These are phyloP conservation scores for Tricholoma furcatifolium DNA, from an alignment of 768 basidiomycete genomes.

Conservation along the genomic window DNA sequence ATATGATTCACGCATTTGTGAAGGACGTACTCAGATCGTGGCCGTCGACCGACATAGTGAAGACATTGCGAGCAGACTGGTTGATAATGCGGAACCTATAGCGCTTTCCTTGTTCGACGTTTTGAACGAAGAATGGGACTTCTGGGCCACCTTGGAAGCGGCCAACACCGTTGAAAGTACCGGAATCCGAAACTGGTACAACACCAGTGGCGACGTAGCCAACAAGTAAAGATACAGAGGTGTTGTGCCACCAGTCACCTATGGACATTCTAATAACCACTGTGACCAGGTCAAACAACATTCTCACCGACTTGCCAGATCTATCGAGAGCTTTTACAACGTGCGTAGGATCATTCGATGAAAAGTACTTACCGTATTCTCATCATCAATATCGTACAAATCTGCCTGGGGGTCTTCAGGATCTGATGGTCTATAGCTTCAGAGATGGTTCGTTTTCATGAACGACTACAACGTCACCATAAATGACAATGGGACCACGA, in stretches of 20 bases:
- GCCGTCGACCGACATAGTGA: conserved; percentile 38
- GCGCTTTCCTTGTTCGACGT: conserved; percentile 29
- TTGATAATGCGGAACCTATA: conserved; percentile 57
- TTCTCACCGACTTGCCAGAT: conserved; percentile 22
- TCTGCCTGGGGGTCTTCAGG: conserved; percentile 11
- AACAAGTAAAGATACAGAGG: conserved; percentile 28
- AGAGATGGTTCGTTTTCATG: background rate
- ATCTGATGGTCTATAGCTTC: background rate
- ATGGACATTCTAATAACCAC: too few species aligned
- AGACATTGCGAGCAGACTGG: conserved; percentile 44
- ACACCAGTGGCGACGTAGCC: conserved; percentile 22
- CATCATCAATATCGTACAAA: conserved; percentile 21
- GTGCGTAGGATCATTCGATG: background rate
- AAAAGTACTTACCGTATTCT: conserved; percentile 8
- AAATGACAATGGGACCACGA: conserved; percentile 26
- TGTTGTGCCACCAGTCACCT: conserved; percentile 44
- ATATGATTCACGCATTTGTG: background rate
- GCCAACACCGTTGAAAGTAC: conserved; percentile 46
- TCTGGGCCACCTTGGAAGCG: conserved; percentile 40
- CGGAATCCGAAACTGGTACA: conserved; percentile 33
- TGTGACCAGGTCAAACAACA: background rate
- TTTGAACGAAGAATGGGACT: conserved; percentile 35
- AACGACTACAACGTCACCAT: conserved; percentile 14
- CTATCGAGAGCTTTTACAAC: background rate
- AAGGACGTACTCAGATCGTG: conserved; percentile 21